Evolutionary conservation across 2,329 filamentous ascomycete species (phyloP).

Genomic region (Fusarium musae): DNA sequence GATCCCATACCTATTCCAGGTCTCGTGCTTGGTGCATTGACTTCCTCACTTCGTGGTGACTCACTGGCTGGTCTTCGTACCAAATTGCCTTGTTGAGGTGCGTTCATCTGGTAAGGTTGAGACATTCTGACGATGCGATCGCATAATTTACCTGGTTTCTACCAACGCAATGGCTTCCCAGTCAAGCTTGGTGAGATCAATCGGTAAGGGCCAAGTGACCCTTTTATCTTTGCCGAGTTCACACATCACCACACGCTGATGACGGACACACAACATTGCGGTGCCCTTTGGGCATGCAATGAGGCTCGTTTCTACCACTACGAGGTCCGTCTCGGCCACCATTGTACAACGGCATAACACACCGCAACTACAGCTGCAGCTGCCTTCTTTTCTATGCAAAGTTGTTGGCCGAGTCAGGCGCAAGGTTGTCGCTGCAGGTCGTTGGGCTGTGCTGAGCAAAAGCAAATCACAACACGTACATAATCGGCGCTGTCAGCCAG

Average conservation of each 20-base stretch:
- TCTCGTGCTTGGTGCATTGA: neutral
- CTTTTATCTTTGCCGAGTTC: slow-evolving; percentile 14
- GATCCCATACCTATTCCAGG: neutral
- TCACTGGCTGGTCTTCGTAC: neutral
- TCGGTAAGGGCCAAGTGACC: neutral
- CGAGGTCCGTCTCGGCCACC: neutral
- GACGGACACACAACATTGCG: neutral
- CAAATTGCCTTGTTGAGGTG: neutral
- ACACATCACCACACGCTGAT: neutral
- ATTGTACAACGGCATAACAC: neutral
- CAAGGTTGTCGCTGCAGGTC: neutral
- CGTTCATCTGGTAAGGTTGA: neutral
- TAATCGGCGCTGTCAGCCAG: neutral
- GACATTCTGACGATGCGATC: neutral
- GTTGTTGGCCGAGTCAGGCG: neutral
- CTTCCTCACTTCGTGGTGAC: neutral
- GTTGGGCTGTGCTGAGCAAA: slow-evolving; percentile 7
- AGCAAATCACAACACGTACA: slow-evolving; percentile 16
- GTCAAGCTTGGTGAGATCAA: neutral
- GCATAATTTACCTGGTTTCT: neutral
- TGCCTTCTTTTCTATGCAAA: neutral
- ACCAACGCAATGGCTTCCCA: neutral
- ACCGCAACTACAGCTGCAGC: slow-evolving; percentile 13
- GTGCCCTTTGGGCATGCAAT: neutral
- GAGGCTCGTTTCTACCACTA: slow-evolving; percentile 12